Conservation (phyloP, 2,329 filamentous ascomycete species). For the Colletotrichum tofieldiae region DNA sequence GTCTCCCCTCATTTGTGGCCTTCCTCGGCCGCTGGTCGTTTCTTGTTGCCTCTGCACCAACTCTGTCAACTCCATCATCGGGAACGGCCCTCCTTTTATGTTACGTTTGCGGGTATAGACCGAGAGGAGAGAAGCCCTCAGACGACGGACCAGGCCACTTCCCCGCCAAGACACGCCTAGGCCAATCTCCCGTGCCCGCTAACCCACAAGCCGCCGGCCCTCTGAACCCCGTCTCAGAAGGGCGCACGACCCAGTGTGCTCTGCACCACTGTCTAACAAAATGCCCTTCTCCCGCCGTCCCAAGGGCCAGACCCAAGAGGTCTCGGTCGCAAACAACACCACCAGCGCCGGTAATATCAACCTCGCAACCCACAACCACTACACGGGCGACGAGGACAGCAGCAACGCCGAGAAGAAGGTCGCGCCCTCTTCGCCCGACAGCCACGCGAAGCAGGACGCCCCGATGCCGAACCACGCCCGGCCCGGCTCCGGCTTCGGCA, state of each 20-base stretch:
- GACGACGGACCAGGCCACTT: neutral
- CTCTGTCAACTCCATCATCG: neutral
- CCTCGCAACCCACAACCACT: neutral
- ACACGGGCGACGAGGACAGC: neutral
- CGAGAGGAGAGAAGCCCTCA: neutral
- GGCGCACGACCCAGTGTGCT: neutral
- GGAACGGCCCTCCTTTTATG: neutral
- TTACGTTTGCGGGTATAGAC: neutral
- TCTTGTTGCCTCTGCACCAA: neutral
- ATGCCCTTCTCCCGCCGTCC: conserved; percentile 33
- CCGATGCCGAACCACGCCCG: conserved; percentile 26
- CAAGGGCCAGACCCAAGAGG: conserved; percentile 1
- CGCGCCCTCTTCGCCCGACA: neutral
- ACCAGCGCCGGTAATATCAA: neutral
- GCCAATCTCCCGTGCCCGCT: conserved; percentile 21
- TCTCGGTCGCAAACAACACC: conserved; percentile 10
- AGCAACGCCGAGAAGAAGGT: conserved; percentile 4
- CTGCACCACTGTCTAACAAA: neutral
- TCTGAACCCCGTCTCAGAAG: conserved; percentile 1
- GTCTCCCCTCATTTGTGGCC: neutral
- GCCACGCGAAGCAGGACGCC: neutral
- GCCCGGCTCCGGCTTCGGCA: conserved; percentile 43
- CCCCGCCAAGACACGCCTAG: conserved; percentile 24
- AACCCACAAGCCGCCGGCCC: conserved; percentile 5
- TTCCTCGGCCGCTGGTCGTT: neutral